Evolutionary conservation across 2,329 filamentous ascomycete genomes (phyloP).

Genomic region (Ceratocystis cacaofunesta): DNA sequence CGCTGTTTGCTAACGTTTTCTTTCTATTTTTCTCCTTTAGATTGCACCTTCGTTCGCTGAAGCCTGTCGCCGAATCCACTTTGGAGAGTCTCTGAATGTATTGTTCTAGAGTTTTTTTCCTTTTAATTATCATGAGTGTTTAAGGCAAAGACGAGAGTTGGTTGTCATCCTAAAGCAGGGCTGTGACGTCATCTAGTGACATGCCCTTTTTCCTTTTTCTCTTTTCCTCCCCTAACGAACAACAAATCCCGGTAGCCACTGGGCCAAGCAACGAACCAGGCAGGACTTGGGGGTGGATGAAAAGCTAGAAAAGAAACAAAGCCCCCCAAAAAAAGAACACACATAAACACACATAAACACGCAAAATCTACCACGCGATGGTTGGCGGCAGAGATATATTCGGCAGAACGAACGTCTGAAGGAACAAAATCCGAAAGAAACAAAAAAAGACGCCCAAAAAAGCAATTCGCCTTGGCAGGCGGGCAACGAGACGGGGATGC

Average conservation of each 20-base stretch:
- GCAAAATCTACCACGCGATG: constrained; percentile 3
- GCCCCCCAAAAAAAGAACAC: background rate
- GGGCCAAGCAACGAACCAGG: background rate
- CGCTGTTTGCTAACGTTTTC: background rate
- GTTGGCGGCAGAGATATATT: background rate
- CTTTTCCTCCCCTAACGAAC: background rate
- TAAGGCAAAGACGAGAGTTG: background rate
- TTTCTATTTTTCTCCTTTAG: constrained; percentile 5
- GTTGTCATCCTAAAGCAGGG: background rate
- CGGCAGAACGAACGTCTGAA: background rate
- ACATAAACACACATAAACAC: background rate
- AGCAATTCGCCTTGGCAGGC: background rate
- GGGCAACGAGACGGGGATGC: background rate
- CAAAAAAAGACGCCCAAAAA: background rate
- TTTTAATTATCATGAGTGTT: background rate
- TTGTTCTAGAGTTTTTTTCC: constrained; percentile 41
- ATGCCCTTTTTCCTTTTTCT: background rate
- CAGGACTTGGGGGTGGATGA: background rate
- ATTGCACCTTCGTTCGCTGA: constrained; percentile 84
- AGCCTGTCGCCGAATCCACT: constrained; percentile 88
- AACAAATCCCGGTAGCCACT: background rate
- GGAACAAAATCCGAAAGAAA: background rate
- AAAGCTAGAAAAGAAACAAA: background rate
- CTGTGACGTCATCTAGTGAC: background rate
- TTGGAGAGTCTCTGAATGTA: constrained; percentile 93